Evolutionary conservation across 352 stramenopile genomes (phyloP), one percentile per base, ranked within the genome.

Genomic region (Blastocystis sp.): DNA sequence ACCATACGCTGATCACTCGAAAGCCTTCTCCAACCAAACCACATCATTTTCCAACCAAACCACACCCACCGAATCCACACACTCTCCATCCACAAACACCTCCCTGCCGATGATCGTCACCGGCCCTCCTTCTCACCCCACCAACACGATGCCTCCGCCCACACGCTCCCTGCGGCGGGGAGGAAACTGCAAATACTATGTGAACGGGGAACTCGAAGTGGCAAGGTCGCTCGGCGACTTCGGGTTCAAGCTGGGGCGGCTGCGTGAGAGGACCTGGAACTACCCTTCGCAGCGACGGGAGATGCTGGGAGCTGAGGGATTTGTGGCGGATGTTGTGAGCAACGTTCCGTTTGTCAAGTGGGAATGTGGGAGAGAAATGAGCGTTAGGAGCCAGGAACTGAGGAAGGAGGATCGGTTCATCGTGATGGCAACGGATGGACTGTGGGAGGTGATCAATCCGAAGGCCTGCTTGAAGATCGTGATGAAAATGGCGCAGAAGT

Each of bases 191-290:
- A 61, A 64, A 51, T 63, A 48, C 29, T 81, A 81, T 44, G 69
- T 81, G 69, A 81, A 81, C 29, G 69, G 69, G 21, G 69, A 81
- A 29, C n/a, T 81, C 18, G 69, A 81, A n/a, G 69, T 81, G 42
- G 69, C 69, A 16, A 18, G 69, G 36, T 81, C 69, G 49, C 46
- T 81, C 7, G 69, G 69, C 8, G 69, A 81, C 36, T 81, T 81
- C 29, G 14, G 38, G 21, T 44, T 81, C 34, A 81, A 81, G 36
- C 42, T 63, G 6, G 18, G 29, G 7, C 69, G 46, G 32, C 61
- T 81, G 21, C 36, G 69, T 9, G 69, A 81, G 27, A 7, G 34
- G n/a, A 34, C 27, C 27, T 81, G 69, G 69, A 38, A 64, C 3
- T 81, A 64, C 24, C 69, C 69, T 1, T 65, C 69, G 16, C 14